phyloP scores from a whole-genome alignment of 139 green algal species.

The Volvox africanus region DNA sequence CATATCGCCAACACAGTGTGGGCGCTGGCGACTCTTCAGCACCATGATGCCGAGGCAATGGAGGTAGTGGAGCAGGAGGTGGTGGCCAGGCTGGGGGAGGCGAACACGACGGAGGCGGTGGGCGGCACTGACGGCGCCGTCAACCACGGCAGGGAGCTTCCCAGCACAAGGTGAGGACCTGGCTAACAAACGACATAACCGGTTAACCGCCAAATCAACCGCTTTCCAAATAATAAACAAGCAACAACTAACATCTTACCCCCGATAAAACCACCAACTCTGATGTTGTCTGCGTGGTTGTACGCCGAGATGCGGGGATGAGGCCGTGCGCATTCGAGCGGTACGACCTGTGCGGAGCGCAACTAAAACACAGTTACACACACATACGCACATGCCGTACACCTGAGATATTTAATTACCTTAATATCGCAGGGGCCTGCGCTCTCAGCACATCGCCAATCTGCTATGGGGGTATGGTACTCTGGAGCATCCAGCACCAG shows the following conservation, averaged over 20 bases:
- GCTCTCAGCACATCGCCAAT: constrained; percentile 61
- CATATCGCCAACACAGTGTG: constrained; percentile 75
- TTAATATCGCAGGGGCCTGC: constrained; percentile 27
- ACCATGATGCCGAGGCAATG: constrained; percentile 49
- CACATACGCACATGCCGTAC: too few relatives aligned
- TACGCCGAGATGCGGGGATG: neutral
- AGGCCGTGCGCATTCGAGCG: too few relatives aligned
- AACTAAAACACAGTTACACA: too few relatives aligned
- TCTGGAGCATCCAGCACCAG: constrained; percentile 1
- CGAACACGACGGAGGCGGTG: neutral
- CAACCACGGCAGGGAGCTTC: neutral
- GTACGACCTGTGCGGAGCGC: too few relatives aligned
- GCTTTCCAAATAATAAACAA: too few relatives aligned
- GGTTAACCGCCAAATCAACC: too few relatives aligned
- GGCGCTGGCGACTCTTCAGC: constrained; percentile 70
- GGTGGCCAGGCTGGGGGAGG: constrained; percentile 20
- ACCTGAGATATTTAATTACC: neutral
- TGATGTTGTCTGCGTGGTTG: neutral
- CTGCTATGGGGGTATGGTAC: constrained; percentile 51
- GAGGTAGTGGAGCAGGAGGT: constrained; percentile 22
- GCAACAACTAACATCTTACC: too few relatives aligned
- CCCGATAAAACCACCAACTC: neutral
- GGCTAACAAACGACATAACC: too few relatives aligned
- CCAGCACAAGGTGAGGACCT: neutral
- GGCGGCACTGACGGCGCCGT: neutral